Evolutionary conservation across 768 basidiomycete genomes (phyloP).

Genomic region (Lactarius indigo): DNA sequence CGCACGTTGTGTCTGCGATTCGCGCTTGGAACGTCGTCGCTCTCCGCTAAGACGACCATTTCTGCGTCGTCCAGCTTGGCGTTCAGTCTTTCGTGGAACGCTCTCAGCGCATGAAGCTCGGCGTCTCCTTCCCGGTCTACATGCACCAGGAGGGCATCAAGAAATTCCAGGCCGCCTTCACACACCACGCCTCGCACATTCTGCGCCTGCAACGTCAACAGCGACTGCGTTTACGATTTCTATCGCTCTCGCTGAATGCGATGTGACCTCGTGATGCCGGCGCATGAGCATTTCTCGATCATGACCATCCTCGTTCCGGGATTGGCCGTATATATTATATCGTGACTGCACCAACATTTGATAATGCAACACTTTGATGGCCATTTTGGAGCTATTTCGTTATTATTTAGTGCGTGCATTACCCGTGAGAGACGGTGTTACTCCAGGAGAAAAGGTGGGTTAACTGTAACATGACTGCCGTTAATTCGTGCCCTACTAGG

Average conservation of each 20-base stretch:
- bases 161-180: background rate
- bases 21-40: background rate
- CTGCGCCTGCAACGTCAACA: conserved; percentile 4
- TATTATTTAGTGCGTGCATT: background rate
- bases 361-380: background rate
- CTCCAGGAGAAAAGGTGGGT: background rate
- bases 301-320: background rate
- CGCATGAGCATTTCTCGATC: conserved; percentile 17
- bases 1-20: conserved; percentile 16
- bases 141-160: conserved; percentile 1
- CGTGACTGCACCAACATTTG: background rate
- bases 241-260: conserved; percentile 1
- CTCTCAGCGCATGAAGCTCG: background rate
- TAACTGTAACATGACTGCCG: background rate
- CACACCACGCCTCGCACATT: conserved; percentile 2
- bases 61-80: background rate
- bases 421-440: background rate
- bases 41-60: conserved; percentile 10
- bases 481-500: background rate
- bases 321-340: background rate
- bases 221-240: conserved; percentile 14
- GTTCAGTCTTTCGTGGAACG: conserved; percentile 5
- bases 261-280: background rate
- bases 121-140: conserved; percentile 2
- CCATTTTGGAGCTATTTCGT: background rate